Percentiles rank a stretch among this genome's conserved stretches.
Evolutionary conservation across 202 grass and related monocot species (phyloP).

Genomic region (Hordeum pubiflorum): DNA sequence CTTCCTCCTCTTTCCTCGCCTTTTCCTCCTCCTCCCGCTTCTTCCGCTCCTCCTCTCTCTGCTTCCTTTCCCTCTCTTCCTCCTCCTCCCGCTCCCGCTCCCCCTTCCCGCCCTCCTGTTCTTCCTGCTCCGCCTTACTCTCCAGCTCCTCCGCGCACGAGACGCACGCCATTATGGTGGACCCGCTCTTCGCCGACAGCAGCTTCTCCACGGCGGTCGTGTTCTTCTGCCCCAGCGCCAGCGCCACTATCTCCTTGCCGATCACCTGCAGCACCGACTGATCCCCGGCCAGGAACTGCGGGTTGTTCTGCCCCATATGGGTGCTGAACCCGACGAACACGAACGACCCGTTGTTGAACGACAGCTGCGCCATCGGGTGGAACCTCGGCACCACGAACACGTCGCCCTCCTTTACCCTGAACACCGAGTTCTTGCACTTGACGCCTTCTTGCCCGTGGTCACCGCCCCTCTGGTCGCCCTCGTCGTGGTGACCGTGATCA

Average conservation of each 20-base stretch:
- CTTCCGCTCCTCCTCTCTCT: slow-evolving; percentile 1
- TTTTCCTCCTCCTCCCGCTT: not conserved
- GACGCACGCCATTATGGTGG: slow-evolving; percentile 55
- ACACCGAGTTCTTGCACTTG: slow-evolving; percentile 49
- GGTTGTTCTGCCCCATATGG: slow-evolving; percentile 54
- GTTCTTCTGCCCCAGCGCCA: slow-evolving; percentile 44
- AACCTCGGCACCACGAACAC: slow-evolving; percentile 64
- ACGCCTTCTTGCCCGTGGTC: not conserved
- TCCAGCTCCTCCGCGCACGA: slow-evolving; percentile 77
- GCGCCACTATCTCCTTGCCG: slow-evolving; percentile 42
- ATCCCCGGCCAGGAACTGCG: slow-evolving; percentile 69
- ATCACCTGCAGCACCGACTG: slow-evolving; percentile 50
- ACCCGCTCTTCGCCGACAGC: slow-evolving; percentile 38
- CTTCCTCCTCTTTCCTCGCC: not conserved
- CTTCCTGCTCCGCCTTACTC: slow-evolving; percentile 29
- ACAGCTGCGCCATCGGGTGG: slow-evolving; percentile 83
- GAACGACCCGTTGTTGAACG: slow-evolving; percentile 78
- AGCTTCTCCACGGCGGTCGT: slow-evolving; percentile 34
- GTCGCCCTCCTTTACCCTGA: slow-evolving; percentile 66
- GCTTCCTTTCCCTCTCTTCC: not conserved
- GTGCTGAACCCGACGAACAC: slow-evolving; percentile 89
- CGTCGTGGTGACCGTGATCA: not conserved
- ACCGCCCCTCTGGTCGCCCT: not conserved
- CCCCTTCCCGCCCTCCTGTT: not conserved
- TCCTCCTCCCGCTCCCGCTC: not conserved